Conservation (phyloP, 2,329 filamentous ascomycete genomes). For the Ophiocordyceps polyrhachis-furcata region DNA sequence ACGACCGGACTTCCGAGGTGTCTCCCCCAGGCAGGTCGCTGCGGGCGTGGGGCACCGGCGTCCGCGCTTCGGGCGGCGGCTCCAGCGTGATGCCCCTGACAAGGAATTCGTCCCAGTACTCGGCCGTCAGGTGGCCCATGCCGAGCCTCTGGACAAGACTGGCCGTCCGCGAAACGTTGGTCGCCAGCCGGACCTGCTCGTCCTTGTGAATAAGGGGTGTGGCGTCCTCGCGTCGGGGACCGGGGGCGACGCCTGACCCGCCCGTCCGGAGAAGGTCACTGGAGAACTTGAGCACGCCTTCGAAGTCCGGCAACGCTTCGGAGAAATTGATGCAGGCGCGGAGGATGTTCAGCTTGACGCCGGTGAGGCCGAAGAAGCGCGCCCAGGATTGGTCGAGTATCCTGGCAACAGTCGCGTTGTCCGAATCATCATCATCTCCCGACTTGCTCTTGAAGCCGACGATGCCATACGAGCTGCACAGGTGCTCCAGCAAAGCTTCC, state of each 20-base stretch:
- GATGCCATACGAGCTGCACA: constrained; percentile 47
- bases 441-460: constrained; percentile 25
- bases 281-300: constrained; percentile 75
- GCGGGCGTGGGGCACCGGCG: constrained; percentile 47
- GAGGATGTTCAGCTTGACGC: constrained; percentile 71
- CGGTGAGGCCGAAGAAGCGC: constrained; percentile 57
- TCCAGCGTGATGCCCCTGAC: constrained; percentile 60
- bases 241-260: constrained; percentile 61
- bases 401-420: constrained; percentile 33
- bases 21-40: constrained; percentile 27
- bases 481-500: constrained; percentile 40
- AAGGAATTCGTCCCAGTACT: constrained; percentile 96
- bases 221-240: constrained; percentile 46
- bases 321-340: constrained; percentile 84
- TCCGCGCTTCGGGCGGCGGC: constrained; percentile 35
- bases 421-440: constrained; percentile 24
- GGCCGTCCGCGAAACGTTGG: constrained; percentile 72
- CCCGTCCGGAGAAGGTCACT: constrained; percentile 67
- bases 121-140: constrained; percentile 48
- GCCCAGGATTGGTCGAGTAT: constrained; percentile 39
- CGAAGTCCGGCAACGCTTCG: constrained; percentile 81
- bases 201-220: constrained; percentile 56
- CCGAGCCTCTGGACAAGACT: constrained; percentile 60
- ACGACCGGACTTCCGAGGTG: constrained; percentile 28
- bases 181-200: constrained; percentile 68